A percentile compares a stretch with the other conserved stretches of the same genome.
Conservation (phyloP, 169 alveolate genomes). For the Plasmodium cynomolgi region DNA sequence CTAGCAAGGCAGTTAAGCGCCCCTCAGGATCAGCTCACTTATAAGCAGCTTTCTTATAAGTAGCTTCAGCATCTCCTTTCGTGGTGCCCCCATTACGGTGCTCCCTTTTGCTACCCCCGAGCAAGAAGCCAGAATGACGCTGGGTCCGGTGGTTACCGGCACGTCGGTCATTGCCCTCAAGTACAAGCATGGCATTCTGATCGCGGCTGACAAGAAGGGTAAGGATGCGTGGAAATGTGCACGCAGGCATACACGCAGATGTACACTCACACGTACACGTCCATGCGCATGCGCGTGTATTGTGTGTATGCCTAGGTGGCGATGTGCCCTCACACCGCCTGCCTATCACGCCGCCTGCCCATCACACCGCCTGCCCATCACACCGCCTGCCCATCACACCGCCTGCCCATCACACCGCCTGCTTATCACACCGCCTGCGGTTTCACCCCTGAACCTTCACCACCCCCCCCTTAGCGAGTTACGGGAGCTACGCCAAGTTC, state of each 20-base stretch:
- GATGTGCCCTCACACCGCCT: neutral
- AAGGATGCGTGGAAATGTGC: neutral
- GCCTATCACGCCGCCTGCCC: too few species aligned
- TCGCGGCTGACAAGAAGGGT: constrained; percentile 86
- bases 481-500: constrained; percentile 73
- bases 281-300: neutral
- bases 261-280: neutral
- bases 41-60: neutral
- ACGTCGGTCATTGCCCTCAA: constrained; percentile 87
- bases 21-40: neutral
- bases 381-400: neutral
- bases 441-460: neutral
- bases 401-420: neutral
- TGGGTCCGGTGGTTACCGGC: constrained; percentile 79
- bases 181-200: constrained; percentile 83
- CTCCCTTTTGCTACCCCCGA: neutral
- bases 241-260: too few species aligned
- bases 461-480: constrained; percentile 24
- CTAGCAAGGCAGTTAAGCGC: neutral
- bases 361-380: neutral
- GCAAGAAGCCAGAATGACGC: constrained; percentile 15
- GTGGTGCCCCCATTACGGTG: too few species aligned
- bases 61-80: neutral
- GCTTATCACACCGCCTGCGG: neutral
- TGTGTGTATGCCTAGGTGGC: too few species aligned